These are phyloP conservation scores for Taiozyma sp. DNA, from an alignment of 1,139 yeast species.

Conservation along the genomic window DNA sequence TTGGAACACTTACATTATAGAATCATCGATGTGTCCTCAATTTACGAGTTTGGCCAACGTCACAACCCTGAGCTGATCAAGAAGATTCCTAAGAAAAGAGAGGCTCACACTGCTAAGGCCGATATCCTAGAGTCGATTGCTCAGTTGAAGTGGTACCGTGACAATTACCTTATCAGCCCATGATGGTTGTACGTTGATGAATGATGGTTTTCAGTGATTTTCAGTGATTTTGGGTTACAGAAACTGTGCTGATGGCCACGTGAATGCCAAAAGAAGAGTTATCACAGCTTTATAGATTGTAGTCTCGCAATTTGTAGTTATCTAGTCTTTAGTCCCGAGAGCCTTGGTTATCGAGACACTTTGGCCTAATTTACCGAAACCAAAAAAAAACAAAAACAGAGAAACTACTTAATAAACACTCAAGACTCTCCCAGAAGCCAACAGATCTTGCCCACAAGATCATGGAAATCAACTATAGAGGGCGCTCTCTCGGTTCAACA, in stretches of 20 bases:
- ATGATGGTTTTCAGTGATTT: not conserved
- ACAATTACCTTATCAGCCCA: conserved; percentile 40
- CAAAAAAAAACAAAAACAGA: not conserved
- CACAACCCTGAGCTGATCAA: conserved; percentile 64
- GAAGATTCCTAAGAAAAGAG: conserved; percentile 56
- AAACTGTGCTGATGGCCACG: too few species aligned
- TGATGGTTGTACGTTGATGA: not conserved
- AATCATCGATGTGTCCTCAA: conserved; percentile 79
- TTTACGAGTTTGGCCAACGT: conserved; percentile 75
- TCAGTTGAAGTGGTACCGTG: conserved; percentile 75
- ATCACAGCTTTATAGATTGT: too few species aligned
- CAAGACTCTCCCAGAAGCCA: not conserved
- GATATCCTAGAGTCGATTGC: conserved; percentile 88
- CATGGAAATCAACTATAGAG: conserved; percentile 11
- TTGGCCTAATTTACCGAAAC: too few species aligned
- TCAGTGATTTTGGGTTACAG: not conserved
- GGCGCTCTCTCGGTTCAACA: conserved; percentile 2
- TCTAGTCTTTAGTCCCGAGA: too few species aligned
- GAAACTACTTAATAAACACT: not conserved
- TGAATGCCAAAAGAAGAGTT: too few species aligned
- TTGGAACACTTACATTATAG: conserved; percentile 76
- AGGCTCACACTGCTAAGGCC: conserved; percentile 77
- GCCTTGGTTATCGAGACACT: too few species aligned
- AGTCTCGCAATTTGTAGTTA: too few species aligned
- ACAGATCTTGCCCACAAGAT: not conserved